Percentiles rank a stretch among this genome's conserved stretches.
These are phyloP conservation scores for Choanephora cucurbitarum DNA, from an alignment of 371 early-diverging fungal species.

Conservation along the genomic window DNA sequence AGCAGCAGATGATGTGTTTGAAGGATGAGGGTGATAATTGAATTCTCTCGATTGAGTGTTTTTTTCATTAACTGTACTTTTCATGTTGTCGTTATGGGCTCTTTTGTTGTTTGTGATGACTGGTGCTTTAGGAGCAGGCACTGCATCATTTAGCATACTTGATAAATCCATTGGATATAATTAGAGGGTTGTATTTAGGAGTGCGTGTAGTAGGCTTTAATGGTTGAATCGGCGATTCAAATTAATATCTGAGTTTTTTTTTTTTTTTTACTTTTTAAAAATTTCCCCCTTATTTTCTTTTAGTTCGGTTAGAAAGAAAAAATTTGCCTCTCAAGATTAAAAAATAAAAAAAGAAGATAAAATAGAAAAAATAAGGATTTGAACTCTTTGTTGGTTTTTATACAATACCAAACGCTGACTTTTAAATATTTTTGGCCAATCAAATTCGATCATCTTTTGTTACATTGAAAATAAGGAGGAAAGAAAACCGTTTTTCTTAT, in stretches of 20 bases:
- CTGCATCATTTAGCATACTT: conserved; percentile 27
- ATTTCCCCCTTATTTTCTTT: neutral
- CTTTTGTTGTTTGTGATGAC: neutral
- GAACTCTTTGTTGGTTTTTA: conserved; percentile 3
- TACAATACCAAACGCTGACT: neutral
- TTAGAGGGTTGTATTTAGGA: neutral
- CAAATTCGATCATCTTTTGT: neutral
- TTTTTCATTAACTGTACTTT: neutral
- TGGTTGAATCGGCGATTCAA: neutral
- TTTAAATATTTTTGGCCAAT: neutral
- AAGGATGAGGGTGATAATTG: conserved; percentile 1
- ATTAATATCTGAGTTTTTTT: neutral
- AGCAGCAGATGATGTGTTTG: neutral
- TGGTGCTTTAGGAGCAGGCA: neutral
- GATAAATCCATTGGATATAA: conserved; percentile 26
- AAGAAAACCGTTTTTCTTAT: neutral
- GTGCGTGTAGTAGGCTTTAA: conserved; percentile 2
- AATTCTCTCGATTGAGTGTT: conserved; percentile 1
- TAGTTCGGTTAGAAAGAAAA: neutral
- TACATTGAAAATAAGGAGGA: neutral
- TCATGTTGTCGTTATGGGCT: neutral
- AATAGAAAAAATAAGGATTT: neutral
- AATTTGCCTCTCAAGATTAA: neutral
- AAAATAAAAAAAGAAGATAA: conserved; percentile 10
- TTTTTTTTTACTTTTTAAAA: conserved; percentile 4